Evolutionary conservation across 2,329 filamentous ascomycete species (phyloP).

Genomic region (Microcyclospora tardicrescens): DNA sequence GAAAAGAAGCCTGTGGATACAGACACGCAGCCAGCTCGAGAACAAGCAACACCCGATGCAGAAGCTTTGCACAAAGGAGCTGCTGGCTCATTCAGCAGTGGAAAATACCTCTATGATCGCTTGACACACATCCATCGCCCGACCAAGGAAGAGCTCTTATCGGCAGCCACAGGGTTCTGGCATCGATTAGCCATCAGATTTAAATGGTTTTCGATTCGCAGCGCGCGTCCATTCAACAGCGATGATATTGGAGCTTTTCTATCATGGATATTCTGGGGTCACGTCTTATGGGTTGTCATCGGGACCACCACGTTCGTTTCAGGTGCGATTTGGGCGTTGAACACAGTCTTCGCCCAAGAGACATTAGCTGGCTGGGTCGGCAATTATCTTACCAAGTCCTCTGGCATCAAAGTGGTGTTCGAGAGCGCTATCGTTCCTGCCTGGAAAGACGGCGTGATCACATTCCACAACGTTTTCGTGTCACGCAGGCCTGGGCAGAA

Average conservation of each 20-base stretch:
- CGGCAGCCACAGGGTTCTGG: slow-evolving; percentile 86
- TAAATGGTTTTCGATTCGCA: slow-evolving; percentile 96
- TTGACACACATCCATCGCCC: slow-evolving; percentile 64
- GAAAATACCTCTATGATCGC: slow-evolving; percentile 39
- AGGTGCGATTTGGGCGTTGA: slow-evolving; percentile 76
- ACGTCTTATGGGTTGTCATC: slow-evolving; percentile 89
- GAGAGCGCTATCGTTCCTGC: slow-evolving; percentile 95
- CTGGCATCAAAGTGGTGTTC: slow-evolving; percentile 86
- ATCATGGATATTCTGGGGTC: slow-evolving; percentile 88
- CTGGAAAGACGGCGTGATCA: slow-evolving; percentile 91
- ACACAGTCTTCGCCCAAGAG: slow-evolving; percentile 96
- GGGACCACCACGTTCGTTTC: slow-evolving; percentile 97
- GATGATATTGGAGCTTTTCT: slow-evolving; percentile 94
- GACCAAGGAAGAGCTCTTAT: slow-evolving; percentile 83
- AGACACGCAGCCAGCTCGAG: slow-evolving; percentile 1
- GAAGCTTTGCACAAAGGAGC: neutral
- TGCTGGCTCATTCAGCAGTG: slow-evolving; percentile 6
- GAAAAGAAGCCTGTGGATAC: too few relatives aligned
- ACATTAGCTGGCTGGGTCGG: slow-evolving; percentile 86
- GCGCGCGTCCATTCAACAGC: slow-evolving; percentile 82
- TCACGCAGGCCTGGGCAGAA: slow-evolving; percentile 81
- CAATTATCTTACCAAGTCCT: slow-evolving; percentile 88
- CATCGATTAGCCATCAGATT: slow-evolving; percentile 79
- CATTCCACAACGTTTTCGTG: slow-evolving; percentile 92
- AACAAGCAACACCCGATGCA: slow-evolving; percentile 5